Evolutionary conservation across 129 eudicot genomes (phyloP).

Genomic region (Flaveria robusta): DNA sequence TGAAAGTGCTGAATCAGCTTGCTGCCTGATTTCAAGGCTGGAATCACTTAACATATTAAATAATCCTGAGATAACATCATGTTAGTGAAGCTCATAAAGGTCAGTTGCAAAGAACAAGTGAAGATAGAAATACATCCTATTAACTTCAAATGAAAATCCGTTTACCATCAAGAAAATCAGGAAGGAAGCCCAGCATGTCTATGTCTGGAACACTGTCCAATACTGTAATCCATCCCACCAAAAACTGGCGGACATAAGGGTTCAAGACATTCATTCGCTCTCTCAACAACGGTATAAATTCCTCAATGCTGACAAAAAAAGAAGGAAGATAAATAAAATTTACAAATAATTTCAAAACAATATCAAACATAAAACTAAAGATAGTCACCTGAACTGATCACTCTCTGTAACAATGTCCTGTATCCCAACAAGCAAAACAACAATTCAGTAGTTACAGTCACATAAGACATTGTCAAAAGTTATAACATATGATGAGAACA

Average conservation of each 20-base stretch:
- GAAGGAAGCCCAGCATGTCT: constrained; percentile 97
- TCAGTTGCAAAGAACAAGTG: constrained; percentile 10
- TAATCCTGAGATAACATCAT: constrained; percentile 59
- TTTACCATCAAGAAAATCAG: constrained; percentile 99
- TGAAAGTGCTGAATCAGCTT: constrained; percentile 95
- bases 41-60: constrained; percentile 97
- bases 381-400: constrained; percentile 83
- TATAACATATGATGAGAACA: constrained; percentile 3
- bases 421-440: constrained; percentile 34
- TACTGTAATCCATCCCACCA: constrained; percentile 97
- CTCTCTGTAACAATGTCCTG: constrained; percentile 97
- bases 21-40: constrained; percentile 95
- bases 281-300: constrained; percentile 93
- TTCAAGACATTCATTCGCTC: constrained; percentile 96
- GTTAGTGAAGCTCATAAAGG: constrained; percentile 28
- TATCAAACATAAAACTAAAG: constrained; percentile 20
- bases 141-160: constrained; percentile 9
- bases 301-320: constrained; percentile 77
- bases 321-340: background rate
- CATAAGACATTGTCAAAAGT: constrained; percentile 8
- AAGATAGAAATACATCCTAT: constrained; percentile 12
- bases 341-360: constrained; percentile 2
- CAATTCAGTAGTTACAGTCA: constrained; percentile 23
- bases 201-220: constrained; percentile 97
- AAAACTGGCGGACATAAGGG: constrained; percentile 96